Conservation (phyloP, 257 asterid genomes). For the Nicotiana knightiana region DNA sequence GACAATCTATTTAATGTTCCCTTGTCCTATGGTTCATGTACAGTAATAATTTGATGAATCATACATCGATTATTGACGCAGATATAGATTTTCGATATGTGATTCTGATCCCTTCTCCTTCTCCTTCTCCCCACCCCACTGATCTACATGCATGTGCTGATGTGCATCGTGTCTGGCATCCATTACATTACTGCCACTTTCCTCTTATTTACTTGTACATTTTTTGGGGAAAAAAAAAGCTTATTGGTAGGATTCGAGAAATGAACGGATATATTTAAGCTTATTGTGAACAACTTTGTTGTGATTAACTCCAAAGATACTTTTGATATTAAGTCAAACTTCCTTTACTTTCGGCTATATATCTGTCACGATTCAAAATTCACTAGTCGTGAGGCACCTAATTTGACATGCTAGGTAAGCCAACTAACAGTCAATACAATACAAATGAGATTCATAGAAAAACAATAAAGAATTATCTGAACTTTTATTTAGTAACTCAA, state of each 20-base stretch:
- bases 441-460: too few species aligned
- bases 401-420: too few species aligned
- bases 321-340: too few species aligned
- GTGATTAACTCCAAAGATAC: too few species aligned
- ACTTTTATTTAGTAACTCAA: too few species aligned
- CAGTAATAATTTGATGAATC: background rate
- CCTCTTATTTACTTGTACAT: background rate
- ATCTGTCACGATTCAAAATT: too few species aligned
- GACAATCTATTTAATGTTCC: slow-evolving; percentile 11
- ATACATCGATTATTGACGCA: slow-evolving; percentile 34
- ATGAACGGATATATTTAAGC: background rate
- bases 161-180: background rate
- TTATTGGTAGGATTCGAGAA: background rate
- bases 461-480: too few species aligned
- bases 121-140: background rate
- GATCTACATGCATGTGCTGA: background rate
- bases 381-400: too few species aligned
- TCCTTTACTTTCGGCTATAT: too few species aligned
- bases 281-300: too few species aligned
- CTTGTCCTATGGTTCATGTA: slow-evolving; percentile 29
- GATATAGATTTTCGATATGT: background rate
- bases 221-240: background rate
- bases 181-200: background rate
- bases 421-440: too few species aligned
- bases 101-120: background rate